Evolutionary conservation across 78 protist genomes (phyloP), one percentile per base, ranked within the genome.

Genomic region (Monocercomonoides exilis): DNA sequence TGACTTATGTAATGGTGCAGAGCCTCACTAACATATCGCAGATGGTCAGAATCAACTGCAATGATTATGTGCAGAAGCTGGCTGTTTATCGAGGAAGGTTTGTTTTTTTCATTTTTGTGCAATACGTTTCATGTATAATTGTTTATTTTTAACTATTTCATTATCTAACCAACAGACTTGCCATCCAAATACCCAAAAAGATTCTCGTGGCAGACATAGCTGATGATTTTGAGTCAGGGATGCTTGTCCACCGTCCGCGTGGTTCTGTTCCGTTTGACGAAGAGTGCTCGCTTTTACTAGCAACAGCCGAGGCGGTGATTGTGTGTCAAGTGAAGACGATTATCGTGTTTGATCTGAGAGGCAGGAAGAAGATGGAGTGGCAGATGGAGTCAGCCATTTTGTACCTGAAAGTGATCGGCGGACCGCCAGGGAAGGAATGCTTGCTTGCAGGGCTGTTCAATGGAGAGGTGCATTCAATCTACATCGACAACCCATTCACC

Each of bases 1-100:
- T 94, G 94, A 93, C 95, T 1, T 92, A 91, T 41, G 95, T 94
- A 36, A 43, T 91, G 38, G 45, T 94, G 38, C 96, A 93, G 87
- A 11, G 34, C 34, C 54, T 41, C 43, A 41, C 85, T 6, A 41
- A 41, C 43, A 88, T 90, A 43, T 92, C 91, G 29, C 32, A 89
- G 84, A 46, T 81, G 82, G 35, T 88, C 35, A 63, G 86, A 41
- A 84, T 94, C 86, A 2, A 44, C 36, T 89, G 91, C 89, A 36
- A 79, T 0, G 94, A 90, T 29, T 89, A 92, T 77, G 94, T 94
- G 77, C n/a, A 77, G 45, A 92, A 90, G 79, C 87, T 94, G 1
- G 94, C 96, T 2, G 29, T 92, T 35, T 94, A 89, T 91, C 21
- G n/a, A 46, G 88, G 89, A n/a, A 32, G 90, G n/a, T 70, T 91